Base-by-base conservation (phyloP, 2,329 filamentous ascomycete genomes). In the Fusarium dimerum region DNA sequence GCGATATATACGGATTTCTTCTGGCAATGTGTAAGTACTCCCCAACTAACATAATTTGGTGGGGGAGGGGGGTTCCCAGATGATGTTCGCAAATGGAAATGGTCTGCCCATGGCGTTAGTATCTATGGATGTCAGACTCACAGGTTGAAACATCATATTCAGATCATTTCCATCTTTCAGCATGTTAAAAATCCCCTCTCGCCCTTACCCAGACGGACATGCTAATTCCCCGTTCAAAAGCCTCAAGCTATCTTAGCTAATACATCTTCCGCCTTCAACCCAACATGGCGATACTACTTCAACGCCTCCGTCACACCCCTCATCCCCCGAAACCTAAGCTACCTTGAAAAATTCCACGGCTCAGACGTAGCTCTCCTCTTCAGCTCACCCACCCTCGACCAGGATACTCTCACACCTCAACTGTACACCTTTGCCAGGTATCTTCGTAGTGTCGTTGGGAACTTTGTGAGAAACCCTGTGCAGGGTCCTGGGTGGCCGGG, bases 201-300 rank as follows among this genome's bases (percentile, higher is more conserved):
- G 5, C 20, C 20, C 20, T 26, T 26, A 26, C 20, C 20, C 20
- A 26, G 20, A 5, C 20, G 13, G 32, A 10, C 4, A 7, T 16
- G 26, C 47, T 59, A 30, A 62, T n/a, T n/a, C n/a, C n/a, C 52
- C 40, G 0, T 15, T 5, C n/a, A 12, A 40, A 39, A 68, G 64
- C 66, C 66, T 5, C 61, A 67, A 12, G 52, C 44, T 2, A 62
- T 62, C 2, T 50, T 65, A 0, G 60, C 66, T 41, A 56, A 59
- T n/a, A 41, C 57, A 3, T 63, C 65, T 1, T 43, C 63, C 2
- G 47, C 58, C 0, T 40, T 47, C 4, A 61, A 51, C 17, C 56
- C 65, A 13, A 62, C 60, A 1, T 68, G 67, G 67, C 57, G 62
- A 12, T 65, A 60, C 50, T 57, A 55, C 54, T 66, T 64, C 57